Percentiles rank a stretch among this genome's conserved stretches.
Evolutionary conservation across 345 rosid species (phyloP).

Genomic region (Barbarea vulgaris): DNA sequence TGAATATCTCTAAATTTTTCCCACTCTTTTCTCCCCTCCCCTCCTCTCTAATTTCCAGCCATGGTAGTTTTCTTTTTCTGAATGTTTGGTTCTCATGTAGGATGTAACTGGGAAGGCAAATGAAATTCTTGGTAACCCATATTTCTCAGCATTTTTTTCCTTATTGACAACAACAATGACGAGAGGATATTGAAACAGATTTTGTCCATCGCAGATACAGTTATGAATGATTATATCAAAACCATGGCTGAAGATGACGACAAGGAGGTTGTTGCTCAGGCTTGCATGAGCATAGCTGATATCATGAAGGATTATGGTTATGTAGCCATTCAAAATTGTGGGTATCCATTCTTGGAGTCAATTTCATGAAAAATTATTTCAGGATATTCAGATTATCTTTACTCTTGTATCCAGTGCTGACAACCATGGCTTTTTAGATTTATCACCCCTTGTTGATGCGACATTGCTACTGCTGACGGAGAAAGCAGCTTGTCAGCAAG

Average conservation of each 20-base stretch:
- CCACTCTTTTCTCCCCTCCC: not conserved
- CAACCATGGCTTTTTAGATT: conserved; percentile 53
- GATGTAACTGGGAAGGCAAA: conserved; percentile 70
- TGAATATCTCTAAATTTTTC: conserved; percentile 18
- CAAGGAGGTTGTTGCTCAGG: conserved; percentile 97
- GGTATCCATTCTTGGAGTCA: conserved; percentile 42
- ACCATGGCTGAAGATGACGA: conserved; percentile 92
- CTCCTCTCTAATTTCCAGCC: not conserved
- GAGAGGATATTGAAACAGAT: conserved; percentile 30
- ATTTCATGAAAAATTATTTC: not conserved
- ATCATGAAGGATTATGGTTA: conserved; percentile 87
- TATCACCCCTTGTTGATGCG: conserved; percentile 76
- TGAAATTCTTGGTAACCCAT: conserved; percentile 71
- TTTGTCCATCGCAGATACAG: conserved; percentile 56
- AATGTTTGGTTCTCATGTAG: conserved; percentile 51
- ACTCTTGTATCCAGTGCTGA: conserved; percentile 29
- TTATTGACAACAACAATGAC: conserved; percentile 4
- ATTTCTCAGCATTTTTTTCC: not conserved
- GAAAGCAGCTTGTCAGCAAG: conserved; percentile 88
- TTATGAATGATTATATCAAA: conserved; percentile 77
- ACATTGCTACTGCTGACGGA: conserved; percentile 74
- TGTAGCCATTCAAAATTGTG: conserved; percentile 80
- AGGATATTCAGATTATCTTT: not conserved
- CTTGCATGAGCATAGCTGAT: conserved; percentile 85
- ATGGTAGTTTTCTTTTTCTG: conserved; percentile 12